phyloP scores from a whole-genome alignment of 495 filamentous ascomycete genomes.

The Penicillium coprophilum region DNA sequence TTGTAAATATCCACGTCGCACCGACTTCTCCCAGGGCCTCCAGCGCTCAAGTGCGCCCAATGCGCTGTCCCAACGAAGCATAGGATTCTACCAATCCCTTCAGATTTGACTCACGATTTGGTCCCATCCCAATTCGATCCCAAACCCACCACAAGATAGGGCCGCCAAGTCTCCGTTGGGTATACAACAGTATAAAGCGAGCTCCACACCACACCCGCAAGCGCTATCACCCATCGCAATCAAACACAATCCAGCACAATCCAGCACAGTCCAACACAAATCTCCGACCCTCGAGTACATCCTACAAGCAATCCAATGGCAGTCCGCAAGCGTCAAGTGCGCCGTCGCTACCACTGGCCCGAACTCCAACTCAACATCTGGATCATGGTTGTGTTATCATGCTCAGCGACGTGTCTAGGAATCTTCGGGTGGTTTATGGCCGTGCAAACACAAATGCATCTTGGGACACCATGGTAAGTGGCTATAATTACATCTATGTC shows the following conservation, averaged over 20 bases:
- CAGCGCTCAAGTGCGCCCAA: slow-evolving; percentile 24
- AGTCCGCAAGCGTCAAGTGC: slow-evolving; percentile 26
- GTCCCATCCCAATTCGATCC: neutral
- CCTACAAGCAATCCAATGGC: slow-evolving; percentile 20
- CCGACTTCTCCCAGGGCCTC: neutral
- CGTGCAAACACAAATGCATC: slow-evolving; percentile 67
- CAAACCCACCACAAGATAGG: slow-evolving; percentile 2
- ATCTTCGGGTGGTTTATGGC: slow-evolving; percentile 83
- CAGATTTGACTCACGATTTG: neutral
- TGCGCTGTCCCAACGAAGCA: slow-evolving; percentile 24
- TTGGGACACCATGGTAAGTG: slow-evolving; percentile 79
- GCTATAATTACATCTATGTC: neutral
- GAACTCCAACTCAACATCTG: slow-evolving; percentile 89
- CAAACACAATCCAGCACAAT: too few relatives aligned
- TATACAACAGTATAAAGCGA: slow-evolving; percentile 11
- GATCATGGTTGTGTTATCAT: slow-evolving; percentile 82
- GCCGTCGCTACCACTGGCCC: slow-evolving; percentile 88
- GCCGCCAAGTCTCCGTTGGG: slow-evolving; percentile 6
- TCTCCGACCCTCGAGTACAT: neutral
- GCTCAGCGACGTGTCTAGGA: slow-evolving; percentile 75
- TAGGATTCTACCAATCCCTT: neutral
- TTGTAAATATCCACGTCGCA: slow-evolving; percentile 7
- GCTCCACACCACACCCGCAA: neutral
- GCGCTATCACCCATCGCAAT: neutral
- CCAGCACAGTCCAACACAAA: neutral